Base-by-base conservation (phyloP, 2,329 filamentous ascomycete genomes). In the Fusarium sp. region DNA sequence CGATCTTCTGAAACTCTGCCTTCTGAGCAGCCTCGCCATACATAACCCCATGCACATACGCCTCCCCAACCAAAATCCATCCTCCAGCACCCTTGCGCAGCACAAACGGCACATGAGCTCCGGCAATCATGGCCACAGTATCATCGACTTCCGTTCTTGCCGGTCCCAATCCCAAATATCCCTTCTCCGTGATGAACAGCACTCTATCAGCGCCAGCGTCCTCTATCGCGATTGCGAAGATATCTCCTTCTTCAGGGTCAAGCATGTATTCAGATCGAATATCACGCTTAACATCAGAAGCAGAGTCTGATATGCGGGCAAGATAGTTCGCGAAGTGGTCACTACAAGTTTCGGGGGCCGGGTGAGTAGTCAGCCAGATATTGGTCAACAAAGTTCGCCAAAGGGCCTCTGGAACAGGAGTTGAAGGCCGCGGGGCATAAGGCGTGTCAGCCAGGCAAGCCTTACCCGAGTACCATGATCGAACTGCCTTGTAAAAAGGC, bases 361-460 rank as follows among this genome's bases (percentile, higher is more conserved):
- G 64, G 37, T 66, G 61, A 2, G 27, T 56, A 0, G 49, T 66
- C 1, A 67, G 62, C 64, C 62, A 67, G 5, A 67, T 66, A 2
- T 67, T 52, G 23, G 44, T 56, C 11, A 66, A 8, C 0, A 67
- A 27, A 4, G 64, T 46, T 1, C 61, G 46, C 14, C 61, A 61
- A 1, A 67, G 38, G 4, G 64, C 61, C 6, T 41, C 44, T 1
- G 61, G 44, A 1, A 56, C 23, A 3, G 20, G 27, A 2, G 14
- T 32, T 1, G 42, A 55, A 23, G 35, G 26, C 0, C 45, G 35
- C 4, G 23, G 46, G 1, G 41, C 27, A 23, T 67, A 38, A 3
- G 15, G 8, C 4, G 54, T 55, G 6, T 66, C 55, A 4, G 11
- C 20, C 2, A 67, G 27, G 3, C 48, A 33, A 38, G 13, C 42